These are phyloP conservation scores for Irpex sp. DNA, from an alignment of 1,284 basidiomycete species.

Conservation along the genomic window DNA sequence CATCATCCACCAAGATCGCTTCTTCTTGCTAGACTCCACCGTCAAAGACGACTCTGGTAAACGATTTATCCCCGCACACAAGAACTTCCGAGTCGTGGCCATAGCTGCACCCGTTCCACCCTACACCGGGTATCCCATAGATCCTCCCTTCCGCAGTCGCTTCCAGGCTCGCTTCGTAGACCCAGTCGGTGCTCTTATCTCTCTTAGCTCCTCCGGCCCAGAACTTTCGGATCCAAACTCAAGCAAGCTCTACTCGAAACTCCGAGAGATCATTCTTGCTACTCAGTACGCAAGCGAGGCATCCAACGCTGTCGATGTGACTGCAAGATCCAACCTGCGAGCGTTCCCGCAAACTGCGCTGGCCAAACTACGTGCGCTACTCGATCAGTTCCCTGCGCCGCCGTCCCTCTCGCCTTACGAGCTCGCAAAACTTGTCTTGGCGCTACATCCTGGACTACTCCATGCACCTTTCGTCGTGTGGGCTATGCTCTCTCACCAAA, in stretches of 20 bases:
- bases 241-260: conserved; percentile 33
- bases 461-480: conserved; percentile 56
- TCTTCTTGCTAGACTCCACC: conserved; percentile 40
- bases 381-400: conserved; percentile 47
- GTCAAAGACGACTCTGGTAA: conserved; percentile 29
- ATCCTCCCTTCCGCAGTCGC: conserved; percentile 65
- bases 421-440: conserved; percentile 49
- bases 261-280: conserved; percentile 53
- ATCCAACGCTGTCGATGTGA: conserved; percentile 44
- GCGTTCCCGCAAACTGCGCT: conserved; percentile 64
- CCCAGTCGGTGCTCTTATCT: conserved; percentile 50
- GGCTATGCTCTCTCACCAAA: conserved; percentile 54
- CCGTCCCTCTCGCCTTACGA: conserved; percentile 37
- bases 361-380: conserved; percentile 42
- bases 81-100: conserved; percentile 60
- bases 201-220: conserved; percentile 29
- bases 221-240: conserved; percentile 3
- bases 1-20: conserved; percentile 61
- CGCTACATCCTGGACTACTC: conserved; percentile 51
- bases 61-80: conserved; percentile 56
- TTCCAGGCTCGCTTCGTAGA: conserved; percentile 68
- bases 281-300: conserved; percentile 60
- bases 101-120: conserved; percentile 66
- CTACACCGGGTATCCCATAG: conserved; percentile 61
- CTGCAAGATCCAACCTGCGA: conserved; percentile 48